phyloP scores from a whole-genome alignment of 1,284 basidiomycete species.

The Cerioporus squamosus region DNA sequence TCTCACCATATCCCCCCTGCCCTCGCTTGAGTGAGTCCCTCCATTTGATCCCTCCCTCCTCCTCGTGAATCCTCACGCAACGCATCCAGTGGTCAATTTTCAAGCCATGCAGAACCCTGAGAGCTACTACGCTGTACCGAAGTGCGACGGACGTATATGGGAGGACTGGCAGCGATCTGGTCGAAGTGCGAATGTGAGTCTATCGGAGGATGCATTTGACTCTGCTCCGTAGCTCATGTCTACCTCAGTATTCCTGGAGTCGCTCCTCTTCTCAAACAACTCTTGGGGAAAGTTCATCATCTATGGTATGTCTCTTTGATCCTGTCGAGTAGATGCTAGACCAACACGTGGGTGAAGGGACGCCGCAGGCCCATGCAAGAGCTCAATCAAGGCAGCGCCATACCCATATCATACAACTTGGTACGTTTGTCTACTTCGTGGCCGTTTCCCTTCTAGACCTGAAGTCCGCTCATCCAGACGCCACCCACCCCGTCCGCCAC shows the following conservation, averaged over 20 bases:
- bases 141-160: constrained; percentile 28
- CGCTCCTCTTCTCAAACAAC: constrained; percentile 25
- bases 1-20: constrained; percentile 27
- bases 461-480: neutral
- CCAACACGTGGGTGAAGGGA: neutral
- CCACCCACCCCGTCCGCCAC: constrained; percentile 28
- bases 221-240: neutral
- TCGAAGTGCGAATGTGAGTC: constrained; percentile 28
- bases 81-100: constrained; percentile 8
- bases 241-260: constrained; percentile 27
- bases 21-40: constrained; percentile 25
- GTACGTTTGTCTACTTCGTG: neutral
- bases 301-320: constrained; percentile 10
- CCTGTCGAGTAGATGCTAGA: neutral
- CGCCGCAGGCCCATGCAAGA: constrained; percentile 12
- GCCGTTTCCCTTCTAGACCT: no score
- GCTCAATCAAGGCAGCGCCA: constrained; percentile 8
- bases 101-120: constrained; percentile 30
- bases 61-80: constrained; percentile 6
- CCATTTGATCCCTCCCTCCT: constrained; percentile 5
- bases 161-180: constrained; percentile 32
- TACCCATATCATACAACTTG: constrained; percentile 21
- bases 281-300: constrained; percentile 17
- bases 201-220: no score
- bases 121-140: constrained; percentile 27